Evolutionary conservation across 2,329 filamentous ascomycete genomes (phyloP), one percentile per base, ranked within the genome.

Genomic region (Chalaropsis ovoidea): DNA sequence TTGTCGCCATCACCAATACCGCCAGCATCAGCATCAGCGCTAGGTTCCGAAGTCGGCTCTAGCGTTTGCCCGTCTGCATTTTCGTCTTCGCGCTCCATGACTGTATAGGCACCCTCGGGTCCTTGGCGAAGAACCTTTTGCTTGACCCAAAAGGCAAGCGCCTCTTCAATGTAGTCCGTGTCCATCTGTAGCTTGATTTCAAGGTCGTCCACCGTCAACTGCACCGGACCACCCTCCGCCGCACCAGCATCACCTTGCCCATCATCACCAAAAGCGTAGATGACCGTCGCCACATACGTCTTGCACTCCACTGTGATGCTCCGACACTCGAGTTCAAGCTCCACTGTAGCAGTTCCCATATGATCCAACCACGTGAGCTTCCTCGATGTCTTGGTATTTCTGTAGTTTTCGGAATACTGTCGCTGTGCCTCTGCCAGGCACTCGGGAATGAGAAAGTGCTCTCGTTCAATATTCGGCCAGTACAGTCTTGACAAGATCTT

Each of bases 401-500:
- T 86, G 72, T 95, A 97, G 15, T 86, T 86, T 4, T 79, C 74
- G 66, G 87, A 86, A 74, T 96, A 97, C 61, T 77, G 80, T 62
- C 81, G 76, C 73, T 95, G 89, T 39, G 89, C 77, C 3, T 80
- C 75, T 1, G 74, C 72, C 56, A 90, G 81, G 1, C 79, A 77
- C 0, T 74, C 67, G 0, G 89, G 89, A 2, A 91, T 77, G 24
- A 77, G 73, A 72, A 91, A 91, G 2, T 79, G 78, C 66, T 90
- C 87, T 68, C 86, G 82, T 62, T 88, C 83, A 24, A 96, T 79
- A 19, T 62, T 62, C 0, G 94, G 94, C 94, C 94, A 99, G 78
- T 95, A 99, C 68, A 96, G 85, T 24, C 91, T 85, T 0, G 92
- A 96, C 4, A 97, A 79, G 63, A 97, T 93, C 73, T 94, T 92